Evolutionary conservation across 768 basidiomycete genomes (phyloP).

Genomic region (Termitomyces sp.): DNA sequence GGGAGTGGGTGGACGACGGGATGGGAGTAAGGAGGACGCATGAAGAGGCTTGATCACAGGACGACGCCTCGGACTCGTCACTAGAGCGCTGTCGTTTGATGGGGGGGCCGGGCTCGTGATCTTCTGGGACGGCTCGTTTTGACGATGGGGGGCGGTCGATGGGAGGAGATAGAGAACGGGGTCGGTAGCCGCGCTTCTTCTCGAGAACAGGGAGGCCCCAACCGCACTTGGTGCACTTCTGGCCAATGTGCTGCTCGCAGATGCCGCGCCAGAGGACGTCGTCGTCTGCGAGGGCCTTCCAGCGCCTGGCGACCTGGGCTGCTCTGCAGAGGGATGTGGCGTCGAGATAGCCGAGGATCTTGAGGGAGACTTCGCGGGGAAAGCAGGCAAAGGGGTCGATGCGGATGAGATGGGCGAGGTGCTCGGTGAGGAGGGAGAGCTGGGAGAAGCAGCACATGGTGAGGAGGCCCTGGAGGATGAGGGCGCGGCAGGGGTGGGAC

Average conservation of each 20-base stretch:
- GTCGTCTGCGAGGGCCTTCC: constrained; percentile 91
- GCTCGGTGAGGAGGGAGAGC: constrained; percentile 91
- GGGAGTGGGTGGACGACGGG: constrained; percentile 28
- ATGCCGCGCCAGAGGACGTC: constrained; percentile 94
- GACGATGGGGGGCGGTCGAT: constrained; percentile 10
- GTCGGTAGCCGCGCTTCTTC: constrained; percentile 52
- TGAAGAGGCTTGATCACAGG: constrained; percentile 11
- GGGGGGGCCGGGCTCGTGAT: constrained; percentile 30
- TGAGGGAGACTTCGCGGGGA: constrained; percentile 86
- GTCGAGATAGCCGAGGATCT: constrained; percentile 85
- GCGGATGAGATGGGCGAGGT: constrained; percentile 88
- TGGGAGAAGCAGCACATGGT: constrained; percentile 99
- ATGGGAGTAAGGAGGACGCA: constrained; percentile 28
- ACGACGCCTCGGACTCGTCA: constrained; percentile 13
- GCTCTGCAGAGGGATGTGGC: constrained; percentile 92
- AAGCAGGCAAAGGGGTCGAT: constrained; percentile 92
- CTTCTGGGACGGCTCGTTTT: constrained; percentile 40
- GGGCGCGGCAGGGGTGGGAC: constrained; percentile 82
- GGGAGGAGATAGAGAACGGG: constrained; percentile 26
- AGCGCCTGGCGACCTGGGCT: constrained; percentile 82
- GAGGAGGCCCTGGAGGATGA: constrained; percentile 94
- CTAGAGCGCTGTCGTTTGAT: constrained; percentile 50
- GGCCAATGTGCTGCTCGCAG: constrained; percentile 97
- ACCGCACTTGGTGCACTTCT: constrained; percentile 94
- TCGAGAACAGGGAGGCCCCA: constrained; percentile 95